These are phyloP conservation scores for Cudoniella acicularis DNA, from an alignment of 495 filamentous ascomycete genomes.

Conservation along the genomic window DNA sequence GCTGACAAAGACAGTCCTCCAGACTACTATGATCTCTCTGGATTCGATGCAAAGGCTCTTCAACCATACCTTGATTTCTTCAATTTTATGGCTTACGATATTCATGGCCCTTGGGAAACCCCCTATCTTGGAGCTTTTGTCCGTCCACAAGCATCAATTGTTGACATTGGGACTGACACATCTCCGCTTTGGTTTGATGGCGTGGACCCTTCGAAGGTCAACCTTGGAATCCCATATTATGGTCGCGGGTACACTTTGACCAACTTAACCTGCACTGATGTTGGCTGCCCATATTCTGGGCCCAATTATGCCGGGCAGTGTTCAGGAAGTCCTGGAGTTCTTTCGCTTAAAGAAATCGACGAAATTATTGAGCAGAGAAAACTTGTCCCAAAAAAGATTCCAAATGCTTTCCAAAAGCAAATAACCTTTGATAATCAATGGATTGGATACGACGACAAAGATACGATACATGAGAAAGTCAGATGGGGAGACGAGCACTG, in stretches of 20 bases:
- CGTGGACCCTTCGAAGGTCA: constrained; percentile 31
- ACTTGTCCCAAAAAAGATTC: constrained; percentile 21
- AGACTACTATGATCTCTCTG: constrained; percentile 37
- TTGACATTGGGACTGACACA: constrained; percentile 32
- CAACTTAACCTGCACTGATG: constrained; percentile 5
- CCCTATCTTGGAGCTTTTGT: background rate
- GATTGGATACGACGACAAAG: constrained; percentile 31
- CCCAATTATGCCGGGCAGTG: constrained; percentile 30
- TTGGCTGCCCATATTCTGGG: constrained; percentile 28
- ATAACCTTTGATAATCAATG: constrained; percentile 30
- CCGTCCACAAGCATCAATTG: constrained; percentile 33
- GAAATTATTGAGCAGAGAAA: constrained; percentile 15
- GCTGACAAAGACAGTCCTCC: constrained; percentile 11
- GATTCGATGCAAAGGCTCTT: constrained; percentile 40
- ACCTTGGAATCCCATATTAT: constrained; percentile 40
- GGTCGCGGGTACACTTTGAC: constrained; percentile 32
- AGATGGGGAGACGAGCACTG: constrained; percentile 30
- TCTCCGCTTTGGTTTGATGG: constrained; percentile 35
- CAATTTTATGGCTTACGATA: constrained; percentile 47
- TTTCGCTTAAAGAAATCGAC: constrained; percentile 30
- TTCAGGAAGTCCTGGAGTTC: constrained; percentile 28
- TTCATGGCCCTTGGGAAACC: constrained; percentile 18
- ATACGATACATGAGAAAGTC: constrained; percentile 24
- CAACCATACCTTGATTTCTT: constrained; percentile 43
- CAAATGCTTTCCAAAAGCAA: constrained; percentile 24